phyloP scores from a whole-genome alignment of 805 yeast genomes.

The Isabelozyma heimii region DNA sequence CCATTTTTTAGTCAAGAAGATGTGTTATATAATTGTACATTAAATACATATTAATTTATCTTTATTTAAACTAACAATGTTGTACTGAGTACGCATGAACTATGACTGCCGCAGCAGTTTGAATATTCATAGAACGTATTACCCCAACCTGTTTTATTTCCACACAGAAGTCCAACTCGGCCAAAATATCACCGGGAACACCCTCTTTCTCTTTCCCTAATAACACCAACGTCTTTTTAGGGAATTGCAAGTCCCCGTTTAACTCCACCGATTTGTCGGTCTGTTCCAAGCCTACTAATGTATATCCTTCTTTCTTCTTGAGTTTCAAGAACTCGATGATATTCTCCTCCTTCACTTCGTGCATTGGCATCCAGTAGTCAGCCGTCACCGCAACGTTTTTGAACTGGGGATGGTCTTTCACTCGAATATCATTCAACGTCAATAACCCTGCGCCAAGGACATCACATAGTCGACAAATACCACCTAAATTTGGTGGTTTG shows the following conservation, averaged over 20 bases:
- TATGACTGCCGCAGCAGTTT: conserved; percentile 92
- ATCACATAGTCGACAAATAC: conserved; percentile 89
- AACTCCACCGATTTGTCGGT: conserved; percentile 84
- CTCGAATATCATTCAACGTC: conserved; percentile 69
- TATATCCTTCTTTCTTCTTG: conserved; percentile 74
- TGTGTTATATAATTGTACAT: conserved; percentile 2
- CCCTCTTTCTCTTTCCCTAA: conserved; percentile 91
- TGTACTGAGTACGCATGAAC: conserved; percentile 85
- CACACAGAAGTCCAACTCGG: conserved; percentile 80
- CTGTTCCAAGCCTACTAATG: conserved; percentile 87
- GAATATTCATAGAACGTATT: conserved; percentile 92
- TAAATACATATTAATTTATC: conserved; percentile 1
- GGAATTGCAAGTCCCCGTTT: conserved; percentile 64
- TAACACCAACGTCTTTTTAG: conserved; percentile 71
- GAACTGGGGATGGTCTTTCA: conserved; percentile 66
- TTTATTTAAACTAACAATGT: conserved; percentile 49
- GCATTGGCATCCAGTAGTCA: conserved; percentile 93
- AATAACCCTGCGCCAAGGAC: conserved; percentile 85
- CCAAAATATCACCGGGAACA: conserved; percentile 78
- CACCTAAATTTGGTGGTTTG: conserved; percentile 90
- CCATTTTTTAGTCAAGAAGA: conserved; percentile 16
- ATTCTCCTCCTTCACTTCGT: conserved; percentile 60
- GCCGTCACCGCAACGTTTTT: conserved; percentile 91
- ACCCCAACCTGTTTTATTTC: conserved; percentile 93
- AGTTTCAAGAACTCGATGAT: conserved; percentile 55